Conservation (phyloP, 345 rosid species). For the Sisymbrium altissimum region DNA sequence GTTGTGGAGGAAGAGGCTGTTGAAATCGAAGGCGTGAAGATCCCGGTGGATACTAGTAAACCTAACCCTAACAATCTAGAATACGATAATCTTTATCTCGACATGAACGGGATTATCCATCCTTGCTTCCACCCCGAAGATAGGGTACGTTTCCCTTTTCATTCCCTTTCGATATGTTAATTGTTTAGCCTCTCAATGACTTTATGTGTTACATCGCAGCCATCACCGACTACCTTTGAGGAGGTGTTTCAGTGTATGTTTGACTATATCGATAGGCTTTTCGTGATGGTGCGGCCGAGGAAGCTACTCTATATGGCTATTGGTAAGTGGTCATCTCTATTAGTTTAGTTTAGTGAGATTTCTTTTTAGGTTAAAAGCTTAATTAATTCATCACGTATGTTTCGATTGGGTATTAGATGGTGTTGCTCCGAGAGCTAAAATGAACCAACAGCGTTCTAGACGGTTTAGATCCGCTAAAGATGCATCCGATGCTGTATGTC, state of each 20-base stretch:
- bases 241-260: slow-evolving; percentile 93
- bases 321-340: slow-evolving; percentile 42
- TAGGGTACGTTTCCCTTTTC: slow-evolving; percentile 44
- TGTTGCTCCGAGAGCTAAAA: slow-evolving; percentile 99
- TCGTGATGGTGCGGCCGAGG: slow-evolving; percentile 95
- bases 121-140: slow-evolving; percentile 99
- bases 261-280: slow-evolving; percentile 93
- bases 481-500: slow-evolving; percentile 80
- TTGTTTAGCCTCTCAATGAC: too few species aligned
- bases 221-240: slow-evolving; percentile 73
- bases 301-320: slow-evolving; percentile 90
- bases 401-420: slow-evolving; percentile 59
- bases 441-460: slow-evolving; percentile 97
- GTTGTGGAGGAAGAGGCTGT: slow-evolving; percentile 89
- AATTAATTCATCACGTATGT: slow-evolving; percentile 9
- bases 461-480: slow-evolving; percentile 98
- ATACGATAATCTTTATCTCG: slow-evolving; percentile 92
- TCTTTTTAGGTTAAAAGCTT: not conserved
- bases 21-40: slow-evolving; percentile 65
- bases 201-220: slow-evolving; percentile 46
- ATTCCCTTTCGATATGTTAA: too few species aligned
- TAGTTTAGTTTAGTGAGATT: not conserved
- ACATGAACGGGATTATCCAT: slow-evolving; percentile 97
- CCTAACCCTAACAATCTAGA: slow-evolving; percentile 83
- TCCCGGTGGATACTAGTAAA: slow-evolving; percentile 92